These are phyloP conservation scores for Aspergillus melleus DNA, from an alignment of 2,329 filamentous ascomycete species.

Conservation along the genomic window DNA sequence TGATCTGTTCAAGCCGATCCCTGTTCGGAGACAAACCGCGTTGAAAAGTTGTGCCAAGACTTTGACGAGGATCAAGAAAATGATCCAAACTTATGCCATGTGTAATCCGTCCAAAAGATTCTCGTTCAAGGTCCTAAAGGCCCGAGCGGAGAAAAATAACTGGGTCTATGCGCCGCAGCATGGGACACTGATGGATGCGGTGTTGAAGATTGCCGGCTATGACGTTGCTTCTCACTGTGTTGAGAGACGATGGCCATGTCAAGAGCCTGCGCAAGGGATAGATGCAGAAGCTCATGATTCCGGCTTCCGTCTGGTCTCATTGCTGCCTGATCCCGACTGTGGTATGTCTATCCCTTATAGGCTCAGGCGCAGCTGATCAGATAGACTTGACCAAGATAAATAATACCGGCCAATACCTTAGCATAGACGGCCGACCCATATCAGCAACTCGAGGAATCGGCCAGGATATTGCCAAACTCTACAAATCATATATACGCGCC, in stretches of 20 bases:
- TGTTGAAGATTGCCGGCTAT: conserved; percentile 56
- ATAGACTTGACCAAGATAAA: conserved; percentile 39
- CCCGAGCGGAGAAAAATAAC: conserved; percentile 61
- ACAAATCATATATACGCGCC: conserved; percentile 52
- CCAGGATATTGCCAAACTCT: conserved; percentile 54
- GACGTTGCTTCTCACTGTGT: conserved; percentile 54
- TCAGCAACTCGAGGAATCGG: conserved; percentile 50
- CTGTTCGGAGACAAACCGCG: conserved; percentile 59
- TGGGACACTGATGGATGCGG: conserved; percentile 53
- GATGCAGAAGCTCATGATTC: not conserved
- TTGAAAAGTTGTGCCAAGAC: conserved; percentile 53
- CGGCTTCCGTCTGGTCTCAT: conserved; percentile 48
- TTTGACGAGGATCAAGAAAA: conserved; percentile 52
- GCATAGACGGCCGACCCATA: conserved; percentile 59
- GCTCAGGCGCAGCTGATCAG: conserved; percentile 9
- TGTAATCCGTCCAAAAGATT: conserved; percentile 58
- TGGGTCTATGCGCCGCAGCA: conserved; percentile 59
- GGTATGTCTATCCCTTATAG: conserved; percentile 21
- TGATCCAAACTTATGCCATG: conserved; percentile 61
- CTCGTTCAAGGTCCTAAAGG: conserved; percentile 56
- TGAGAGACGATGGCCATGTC: conserved; percentile 30
- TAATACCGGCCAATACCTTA: conserved; percentile 51
- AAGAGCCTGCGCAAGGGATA: conserved; percentile 11
- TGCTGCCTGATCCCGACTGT: conserved; percentile 50
- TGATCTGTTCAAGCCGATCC: conserved; percentile 58